Percentiles rank a stretch among this genome's conserved stretches.
These are phyloP conservation scores for Leucocoprinus leucothites DNA, from an alignment of 768 basidiomycete species.

Conservation along the genomic window DNA sequence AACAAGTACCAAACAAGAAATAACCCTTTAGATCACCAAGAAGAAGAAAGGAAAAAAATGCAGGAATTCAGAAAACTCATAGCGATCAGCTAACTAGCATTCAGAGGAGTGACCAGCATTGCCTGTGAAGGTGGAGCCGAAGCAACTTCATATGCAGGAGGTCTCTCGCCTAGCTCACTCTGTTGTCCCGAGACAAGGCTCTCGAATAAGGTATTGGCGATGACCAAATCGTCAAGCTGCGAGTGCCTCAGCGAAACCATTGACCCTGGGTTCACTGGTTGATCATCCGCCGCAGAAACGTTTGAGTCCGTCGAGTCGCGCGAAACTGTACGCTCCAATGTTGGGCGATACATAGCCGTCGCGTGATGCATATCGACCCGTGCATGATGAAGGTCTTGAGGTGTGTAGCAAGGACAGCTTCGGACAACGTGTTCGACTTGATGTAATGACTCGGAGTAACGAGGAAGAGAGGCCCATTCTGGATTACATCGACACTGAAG, in stretches of 20 bases:
- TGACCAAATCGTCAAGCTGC: constrained; percentile 24
- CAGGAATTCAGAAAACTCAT: background rate
- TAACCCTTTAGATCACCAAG: background rate
- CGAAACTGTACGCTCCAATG: constrained; percentile 29
- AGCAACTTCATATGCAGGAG: constrained; percentile 62
- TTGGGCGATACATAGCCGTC: constrained; percentile 10
- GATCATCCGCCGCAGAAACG: constrained; percentile 34
- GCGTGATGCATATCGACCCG: background rate
- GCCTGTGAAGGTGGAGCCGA: background rate
- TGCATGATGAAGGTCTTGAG: constrained; percentile 13
- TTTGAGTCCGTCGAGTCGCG: constrained; percentile 32
- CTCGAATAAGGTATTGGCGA: constrained; percentile 52
- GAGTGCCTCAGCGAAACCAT: constrained; percentile 26
- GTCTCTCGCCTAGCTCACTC: constrained; percentile 77
- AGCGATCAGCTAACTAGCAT: background rate
- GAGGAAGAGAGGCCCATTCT: constrained; percentile 76
- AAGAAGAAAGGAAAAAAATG: background rate
- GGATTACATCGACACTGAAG: constrained; percentile 76
- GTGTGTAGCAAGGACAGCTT: constrained; percentile 45
- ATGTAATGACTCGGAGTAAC: constrained; percentile 56
- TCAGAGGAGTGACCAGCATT: background rate
- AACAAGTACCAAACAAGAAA: background rate
- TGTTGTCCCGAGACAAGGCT: constrained; percentile 80
- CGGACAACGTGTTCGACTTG: constrained; percentile 29
- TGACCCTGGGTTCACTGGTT: constrained; percentile 26